phyloP scores from a whole-genome alignment of 1,284 basidiomycete species.

The Sanghuangporus weigelae region DNA sequence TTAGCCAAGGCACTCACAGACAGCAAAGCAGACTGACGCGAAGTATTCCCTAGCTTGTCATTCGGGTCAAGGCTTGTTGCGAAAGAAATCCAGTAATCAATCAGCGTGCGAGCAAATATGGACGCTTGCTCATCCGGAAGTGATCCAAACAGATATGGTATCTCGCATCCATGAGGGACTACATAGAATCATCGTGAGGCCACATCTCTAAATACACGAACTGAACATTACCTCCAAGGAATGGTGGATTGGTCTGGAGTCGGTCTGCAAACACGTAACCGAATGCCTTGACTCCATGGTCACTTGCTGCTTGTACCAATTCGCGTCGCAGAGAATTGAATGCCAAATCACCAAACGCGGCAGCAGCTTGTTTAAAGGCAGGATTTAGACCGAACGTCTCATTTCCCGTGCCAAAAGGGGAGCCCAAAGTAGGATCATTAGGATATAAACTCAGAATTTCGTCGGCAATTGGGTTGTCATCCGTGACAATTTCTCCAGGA shows the following conservation, averaged over 20 bases:
- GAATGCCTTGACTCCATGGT: slow-evolving; percentile 37
- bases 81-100: slow-evolving; percentile 51
- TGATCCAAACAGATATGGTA: slow-evolving; percentile 35
- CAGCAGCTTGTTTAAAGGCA: slow-evolving; percentile 40
- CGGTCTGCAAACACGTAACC: slow-evolving; percentile 47
- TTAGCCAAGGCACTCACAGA: neutral
- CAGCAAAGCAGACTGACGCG: neutral
- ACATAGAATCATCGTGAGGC: neutral
- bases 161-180: slow-evolving; percentile 38
- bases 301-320: slow-evolving; percentile 35
- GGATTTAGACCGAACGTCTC: slow-evolving; percentile 42
- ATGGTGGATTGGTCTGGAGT: slow-evolving; percentile 27
- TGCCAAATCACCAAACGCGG: slow-evolving; percentile 36
- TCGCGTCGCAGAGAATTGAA: slow-evolving; percentile 39
- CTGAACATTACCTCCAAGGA: neutral
- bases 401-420: slow-evolving; percentile 46
- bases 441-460: slow-evolving; percentile 42
- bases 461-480: slow-evolving; percentile 26
- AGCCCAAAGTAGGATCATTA: slow-evolving; percentile 41
- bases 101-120: slow-evolving; percentile 35
- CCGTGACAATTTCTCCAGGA: slow-evolving; percentile 23
- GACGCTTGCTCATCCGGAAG: slow-evolving; percentile 25
- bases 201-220: neutral
- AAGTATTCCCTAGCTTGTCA: slow-evolving; percentile 35
- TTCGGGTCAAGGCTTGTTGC: slow-evolving; percentile 44